Percentiles rank a stretch among this genome's conserved stretches.
Conservation (phyloP, 306 rosid species). For the Ammopiptanthus mongolicus region DNA sequence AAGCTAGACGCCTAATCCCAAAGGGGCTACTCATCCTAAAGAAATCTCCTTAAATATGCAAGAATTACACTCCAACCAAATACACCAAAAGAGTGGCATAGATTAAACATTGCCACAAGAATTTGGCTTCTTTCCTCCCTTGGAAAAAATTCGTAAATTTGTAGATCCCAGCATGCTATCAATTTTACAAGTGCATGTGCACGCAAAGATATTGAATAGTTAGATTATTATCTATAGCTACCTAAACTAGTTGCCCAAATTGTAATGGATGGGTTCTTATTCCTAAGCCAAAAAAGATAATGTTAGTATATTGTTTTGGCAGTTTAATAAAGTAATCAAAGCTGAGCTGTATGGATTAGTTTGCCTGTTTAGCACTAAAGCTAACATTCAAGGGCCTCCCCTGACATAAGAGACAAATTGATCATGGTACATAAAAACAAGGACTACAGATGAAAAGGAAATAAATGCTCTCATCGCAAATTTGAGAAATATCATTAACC, state of each 20-base stretch:
- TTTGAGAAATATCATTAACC: not conserved
- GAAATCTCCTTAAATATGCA: too few species aligned
- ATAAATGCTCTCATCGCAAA: not conserved
- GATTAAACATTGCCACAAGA: too few species aligned
- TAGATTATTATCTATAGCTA: not conserved
- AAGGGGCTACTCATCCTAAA: too few species aligned
- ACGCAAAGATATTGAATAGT: not conserved
- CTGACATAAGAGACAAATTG: not conserved
- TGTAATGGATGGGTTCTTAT: not conserved
- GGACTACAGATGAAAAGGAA: constrained; percentile 10
- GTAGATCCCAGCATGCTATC: not conserved
- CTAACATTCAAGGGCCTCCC: constrained; percentile 5
- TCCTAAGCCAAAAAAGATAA: not conserved
- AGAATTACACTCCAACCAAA: too few species aligned
- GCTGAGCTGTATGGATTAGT: not conserved
- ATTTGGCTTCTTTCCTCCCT: not conserved
- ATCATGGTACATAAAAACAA: not conserved
- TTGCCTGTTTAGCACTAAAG: not conserved
- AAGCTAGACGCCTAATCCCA: too few species aligned
- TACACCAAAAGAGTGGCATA: too few species aligned
- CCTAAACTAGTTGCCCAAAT: not conserved
- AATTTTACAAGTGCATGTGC: not conserved
- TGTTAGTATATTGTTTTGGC: not conserved
- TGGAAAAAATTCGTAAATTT: not conserved
- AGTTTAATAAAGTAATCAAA: not conserved